Evolutionary conservation across 345 rosid genomes (phyloP).

Genomic region (Populus euphratica): DNA sequence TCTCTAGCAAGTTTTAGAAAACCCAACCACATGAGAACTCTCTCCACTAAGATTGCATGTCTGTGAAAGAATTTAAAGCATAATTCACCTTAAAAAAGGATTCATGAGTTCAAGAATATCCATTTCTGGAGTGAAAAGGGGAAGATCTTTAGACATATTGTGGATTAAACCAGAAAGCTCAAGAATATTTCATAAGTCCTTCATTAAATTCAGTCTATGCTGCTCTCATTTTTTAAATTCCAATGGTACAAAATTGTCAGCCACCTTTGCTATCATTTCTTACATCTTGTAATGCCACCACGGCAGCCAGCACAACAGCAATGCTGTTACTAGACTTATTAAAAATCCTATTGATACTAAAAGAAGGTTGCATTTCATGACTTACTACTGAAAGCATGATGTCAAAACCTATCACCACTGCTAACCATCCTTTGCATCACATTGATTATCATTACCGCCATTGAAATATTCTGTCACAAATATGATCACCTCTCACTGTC

Average conservation of each 20-base stretch:
- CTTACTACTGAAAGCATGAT: not conserved
- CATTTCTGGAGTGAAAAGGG: not conserved
- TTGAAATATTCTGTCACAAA: not conserved
- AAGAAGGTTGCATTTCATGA: not conserved
- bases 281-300: not conserved
- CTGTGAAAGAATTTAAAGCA: not conserved
- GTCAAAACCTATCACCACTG: not conserved
- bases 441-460: not conserved
- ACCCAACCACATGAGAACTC: not conserved
- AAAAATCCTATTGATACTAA: not conserved
- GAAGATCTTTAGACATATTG: not conserved
- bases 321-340: not conserved
- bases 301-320: not conserved
- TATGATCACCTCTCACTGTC: not conserved
- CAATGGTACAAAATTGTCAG: not conserved
- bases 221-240: not conserved
- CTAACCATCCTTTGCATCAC: not conserved
- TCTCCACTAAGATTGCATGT: not conserved
- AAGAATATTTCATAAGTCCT: not conserved
- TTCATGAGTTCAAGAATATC: not conserved
- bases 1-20: not conserved
- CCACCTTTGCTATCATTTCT: not conserved
- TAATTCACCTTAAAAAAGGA: not conserved
- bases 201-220: not conserved
- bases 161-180: not conserved